Evolutionary conservation across 495 filamentous ascomycete genomes (phyloP).

Genomic region (Schizothecium vesticola): DNA sequence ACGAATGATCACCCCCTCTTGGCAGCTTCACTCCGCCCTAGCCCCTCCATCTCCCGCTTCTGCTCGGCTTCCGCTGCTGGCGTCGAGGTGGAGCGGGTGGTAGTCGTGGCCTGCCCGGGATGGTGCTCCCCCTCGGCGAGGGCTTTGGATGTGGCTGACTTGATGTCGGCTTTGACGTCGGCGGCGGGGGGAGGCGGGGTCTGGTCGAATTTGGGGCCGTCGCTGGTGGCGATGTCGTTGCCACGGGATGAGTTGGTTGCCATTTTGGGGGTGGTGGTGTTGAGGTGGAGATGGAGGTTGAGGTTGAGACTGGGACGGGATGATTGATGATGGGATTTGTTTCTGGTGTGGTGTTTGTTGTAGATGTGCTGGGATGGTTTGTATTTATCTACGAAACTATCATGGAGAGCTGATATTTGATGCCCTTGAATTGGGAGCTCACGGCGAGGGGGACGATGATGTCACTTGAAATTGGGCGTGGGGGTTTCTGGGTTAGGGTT

Average conservation of each 20-base stretch:
- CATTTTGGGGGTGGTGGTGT: constrained; percentile 14
- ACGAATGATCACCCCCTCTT: background rate
- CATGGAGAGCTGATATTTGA: background rate
- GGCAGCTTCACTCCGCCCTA: constrained; percentile 6
- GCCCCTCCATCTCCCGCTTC: constrained; percentile 5
- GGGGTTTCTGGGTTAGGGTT: background rate
- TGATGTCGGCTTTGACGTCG: constrained; percentile 18
- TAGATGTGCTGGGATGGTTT: background rate
- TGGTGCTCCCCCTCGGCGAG: constrained; percentile 4
- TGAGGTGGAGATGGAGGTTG: no score
- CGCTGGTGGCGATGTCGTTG: constrained; percentile 24
- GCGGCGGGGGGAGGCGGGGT: constrained; percentile 11
- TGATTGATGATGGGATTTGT: background rate
- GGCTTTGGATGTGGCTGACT: background rate
- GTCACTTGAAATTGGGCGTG: constrained; percentile 1
- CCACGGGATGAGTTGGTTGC: constrained; percentile 29
- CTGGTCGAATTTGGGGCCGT: constrained; percentile 11
- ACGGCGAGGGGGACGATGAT: background rate
- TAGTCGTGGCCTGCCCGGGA: constrained; percentile 5
- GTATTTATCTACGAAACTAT: background rate
- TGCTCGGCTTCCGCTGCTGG: constrained; percentile 4
- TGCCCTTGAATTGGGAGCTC: background rate
- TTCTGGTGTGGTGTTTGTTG: background rate
- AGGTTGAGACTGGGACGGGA: background rate
- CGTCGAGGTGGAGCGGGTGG: background rate